phyloP scores from a whole-genome alignment of 306 rosid species.

The Vigna angularis region DNA sequence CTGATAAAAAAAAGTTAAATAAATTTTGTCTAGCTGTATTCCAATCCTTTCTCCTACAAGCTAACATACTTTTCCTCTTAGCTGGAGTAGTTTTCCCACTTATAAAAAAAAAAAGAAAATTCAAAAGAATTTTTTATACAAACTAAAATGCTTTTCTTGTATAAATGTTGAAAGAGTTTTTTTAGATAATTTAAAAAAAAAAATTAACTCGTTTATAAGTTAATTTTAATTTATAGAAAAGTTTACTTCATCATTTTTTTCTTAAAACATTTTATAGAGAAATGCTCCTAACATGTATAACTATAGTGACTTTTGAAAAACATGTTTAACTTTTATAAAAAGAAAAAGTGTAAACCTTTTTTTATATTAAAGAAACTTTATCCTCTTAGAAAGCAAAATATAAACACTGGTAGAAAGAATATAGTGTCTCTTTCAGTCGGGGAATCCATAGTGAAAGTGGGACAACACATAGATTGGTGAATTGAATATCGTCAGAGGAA shows the following conservation, averaged over 20 bases:
- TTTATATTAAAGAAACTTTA: neutral
- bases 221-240: no score
- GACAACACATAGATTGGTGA: neutral
- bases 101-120: no score
- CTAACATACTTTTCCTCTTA: neutral
- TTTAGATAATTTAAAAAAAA: no score
- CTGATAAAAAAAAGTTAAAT: no score
- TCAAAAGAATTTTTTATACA: no score
- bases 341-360: neutral
- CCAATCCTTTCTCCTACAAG: neutral
- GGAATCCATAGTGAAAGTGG: neutral
- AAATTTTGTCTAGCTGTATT: conserved; percentile 28
- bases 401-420: neutral
- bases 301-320: neutral
- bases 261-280: no score
- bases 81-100: no score
- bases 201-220: no score
- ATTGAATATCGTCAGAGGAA: neutral
- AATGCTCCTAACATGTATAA: neutral
- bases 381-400: neutral
- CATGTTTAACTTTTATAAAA: neutral
- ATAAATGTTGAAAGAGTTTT: no score
- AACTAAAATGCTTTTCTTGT: no score
- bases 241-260: no score
- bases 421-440: neutral